Base-by-base conservation (phyloP, 2,329 filamentous ascomycete species). In the Aschersonia sp. region DNA sequence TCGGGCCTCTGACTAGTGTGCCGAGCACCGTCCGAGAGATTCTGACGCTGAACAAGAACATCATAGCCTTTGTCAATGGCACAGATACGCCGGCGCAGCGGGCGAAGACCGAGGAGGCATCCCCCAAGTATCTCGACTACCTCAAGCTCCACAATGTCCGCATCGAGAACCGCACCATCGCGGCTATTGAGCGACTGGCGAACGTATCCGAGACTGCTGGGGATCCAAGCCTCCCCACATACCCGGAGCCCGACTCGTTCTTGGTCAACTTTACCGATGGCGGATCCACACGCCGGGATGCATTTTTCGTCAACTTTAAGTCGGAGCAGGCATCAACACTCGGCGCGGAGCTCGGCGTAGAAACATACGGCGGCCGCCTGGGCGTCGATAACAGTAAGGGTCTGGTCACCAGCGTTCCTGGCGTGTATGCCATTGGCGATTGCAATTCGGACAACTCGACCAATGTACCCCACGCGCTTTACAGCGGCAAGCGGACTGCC, bases 401-500 rank as follows among this genome's bases (percentile, higher is more conserved):
- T 0, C 63, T 74, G 49, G 54, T 63, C 11, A 79, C 77, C 1
- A 80, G 70, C 46, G 54, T 77, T 4, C 55, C 62, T 0, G 75
- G 76, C 1, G 69, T 80, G 0, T 81, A 72, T 53, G 77, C 73
- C 5, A 59, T 81, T 22, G 77, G 78, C 0, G 77, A 81, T 51
- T 71, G 71, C 10, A 81, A 81, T 59, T 70, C 69, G 32, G 76
- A 80, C 47, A 71, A 72, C n/a, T 63, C 66, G 7, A 79, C 76
- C 4, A 81, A 81, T 51, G 70, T 81, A 1, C 76, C 76, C 0
- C 77, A 80, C 51, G 77, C 78, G 0, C 68, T 81, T 54, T 81
- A 66, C 55, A 73, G 64, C 10, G 77, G 76, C 3, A 81, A 81
- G 66, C 60, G 69, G 32, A 65, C 76, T 0, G 76, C 73, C 5